These are phyloP conservation scores for Cucurbita ficifolia DNA, from an alignment of 306 rosid genomes.

Conservation along the genomic window DNA sequence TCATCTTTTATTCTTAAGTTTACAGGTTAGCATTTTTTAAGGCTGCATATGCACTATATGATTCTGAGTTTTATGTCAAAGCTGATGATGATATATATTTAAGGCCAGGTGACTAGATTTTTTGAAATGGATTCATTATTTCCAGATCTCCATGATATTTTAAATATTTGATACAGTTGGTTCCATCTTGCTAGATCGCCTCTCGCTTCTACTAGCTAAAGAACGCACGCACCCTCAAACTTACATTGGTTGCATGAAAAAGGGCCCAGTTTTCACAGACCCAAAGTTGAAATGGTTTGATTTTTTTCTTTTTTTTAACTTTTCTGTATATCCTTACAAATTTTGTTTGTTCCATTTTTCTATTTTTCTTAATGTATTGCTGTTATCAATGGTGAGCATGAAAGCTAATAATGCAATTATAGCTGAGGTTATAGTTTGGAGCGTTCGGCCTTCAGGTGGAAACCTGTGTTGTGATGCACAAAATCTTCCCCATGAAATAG, in stretches of 20 bases:
- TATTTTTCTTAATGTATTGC: background rate
- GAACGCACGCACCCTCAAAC: slow-evolving; percentile 81
- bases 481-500: background rate
- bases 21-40: slow-evolving; percentile 86
- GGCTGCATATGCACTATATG: slow-evolving; percentile 87
- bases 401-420: background rate
- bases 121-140: background rate
- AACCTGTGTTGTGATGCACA: background rate
- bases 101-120: slow-evolving; percentile 61
- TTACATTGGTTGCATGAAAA: slow-evolving; percentile 95
- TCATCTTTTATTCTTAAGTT: background rate
- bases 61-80: slow-evolving; percentile 79
- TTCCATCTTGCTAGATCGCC: slow-evolving; percentile 56
- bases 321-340: background rate
- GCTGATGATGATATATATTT: slow-evolving; percentile 95
- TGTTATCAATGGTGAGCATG: background rate
- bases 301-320: background rate
- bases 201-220: slow-evolving; percentile 64
- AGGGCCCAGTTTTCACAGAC: slow-evolving; percentile 92
- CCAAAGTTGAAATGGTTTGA: slow-evolving; percentile 92
- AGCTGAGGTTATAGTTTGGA: background rate
- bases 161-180: background rate
- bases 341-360: background rate
- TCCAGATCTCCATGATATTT: background rate
- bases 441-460: background rate